Conservation (phyloP, 768 basidiomycete genomes). For the Termitomyces sp. region DNA sequence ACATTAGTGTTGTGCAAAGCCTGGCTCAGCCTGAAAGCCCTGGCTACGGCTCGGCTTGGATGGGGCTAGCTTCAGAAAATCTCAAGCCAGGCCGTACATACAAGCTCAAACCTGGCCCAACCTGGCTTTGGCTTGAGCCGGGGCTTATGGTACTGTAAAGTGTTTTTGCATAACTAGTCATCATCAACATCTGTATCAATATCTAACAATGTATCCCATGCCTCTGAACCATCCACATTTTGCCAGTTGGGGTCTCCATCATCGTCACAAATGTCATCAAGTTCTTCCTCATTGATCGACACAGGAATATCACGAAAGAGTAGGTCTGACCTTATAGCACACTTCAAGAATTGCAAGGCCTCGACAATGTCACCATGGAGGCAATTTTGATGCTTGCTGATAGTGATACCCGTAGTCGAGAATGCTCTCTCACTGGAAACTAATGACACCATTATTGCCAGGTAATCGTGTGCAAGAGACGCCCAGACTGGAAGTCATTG, state of each 20-base stretch:
- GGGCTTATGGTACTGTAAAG: not conserved
- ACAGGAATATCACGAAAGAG: too few relatives aligned
- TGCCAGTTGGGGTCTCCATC: not conserved
- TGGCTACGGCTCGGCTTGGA: too few relatives aligned
- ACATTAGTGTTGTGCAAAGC: constrained; percentile 7
- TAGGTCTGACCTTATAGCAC: too few relatives aligned
- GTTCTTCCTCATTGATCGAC: not conserved
- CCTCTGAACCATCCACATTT: too few relatives aligned
- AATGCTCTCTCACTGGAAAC: not conserved
- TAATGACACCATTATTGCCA: not conserved
- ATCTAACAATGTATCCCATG: not conserved
- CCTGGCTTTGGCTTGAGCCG: constrained; percentile 5
- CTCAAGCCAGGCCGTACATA: not conserved
- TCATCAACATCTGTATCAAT: not conserved
- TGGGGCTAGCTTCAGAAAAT: not conserved
- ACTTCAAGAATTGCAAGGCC: not conserved
- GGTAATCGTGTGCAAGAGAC: not conserved
- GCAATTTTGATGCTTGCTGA: not conserved
- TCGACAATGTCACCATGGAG: not conserved
- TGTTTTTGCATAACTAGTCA: not conserved
- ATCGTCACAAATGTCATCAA: not conserved
- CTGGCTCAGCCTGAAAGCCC: too few relatives aligned
- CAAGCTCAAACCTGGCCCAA: constrained; percentile 2
- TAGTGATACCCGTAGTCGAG: constrained; percentile 1
- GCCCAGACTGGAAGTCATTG: not conserved